Evolutionary conservation across 1,284 basidiomycete species (phyloP).

Genomic region (Kwoniella shivajii): DNA sequence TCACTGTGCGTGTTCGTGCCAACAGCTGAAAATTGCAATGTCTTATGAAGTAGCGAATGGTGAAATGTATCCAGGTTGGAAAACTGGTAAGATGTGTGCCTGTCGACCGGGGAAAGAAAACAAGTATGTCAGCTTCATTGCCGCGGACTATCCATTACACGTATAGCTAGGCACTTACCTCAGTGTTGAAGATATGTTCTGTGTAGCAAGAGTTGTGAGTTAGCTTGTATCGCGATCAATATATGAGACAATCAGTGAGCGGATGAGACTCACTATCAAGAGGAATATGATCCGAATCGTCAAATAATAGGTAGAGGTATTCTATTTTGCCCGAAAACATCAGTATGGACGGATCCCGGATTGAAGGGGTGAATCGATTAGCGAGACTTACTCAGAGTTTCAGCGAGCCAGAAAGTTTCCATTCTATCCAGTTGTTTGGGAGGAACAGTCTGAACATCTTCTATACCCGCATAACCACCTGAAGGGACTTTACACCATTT

Average conservation of each 20-base stretch:
- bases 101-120: slow-evolving; percentile 3
- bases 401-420: slow-evolving; percentile 94
- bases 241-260: too few species aligned
- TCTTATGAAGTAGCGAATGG: slow-evolving; percentile 40
- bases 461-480: slow-evolving; percentile 82
- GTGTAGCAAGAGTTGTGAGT: neutral
- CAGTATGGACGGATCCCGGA: too few species aligned
- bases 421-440: slow-evolving; percentile 78
- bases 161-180: slow-evolving; percentile 61
- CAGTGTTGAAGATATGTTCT: slow-evolving; percentile 95
- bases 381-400: slow-evolving; percentile 70
- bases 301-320: slow-evolving; percentile 88
- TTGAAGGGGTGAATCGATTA: too few species aligned
- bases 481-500: slow-evolving; percentile 69
- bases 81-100: slow-evolving; percentile 55
- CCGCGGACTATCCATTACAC: too few species aligned
- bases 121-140: neutral
- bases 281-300: slow-evolving; percentile 70
- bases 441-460: slow-evolving; percentile 75
- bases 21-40: neutral
- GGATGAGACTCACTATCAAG: slow-evolving; percentile 69
- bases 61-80: slow-evolving; percentile 43
- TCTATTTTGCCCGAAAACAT: slow-evolving; percentile 51
- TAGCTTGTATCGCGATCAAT: slow-evolving; percentile 22
- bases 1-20: too few species aligned